These are phyloP conservation scores for Mycena sp. DNA, from an alignment of 1,284 basidiomycete species.

Conservation along the genomic window DNA sequence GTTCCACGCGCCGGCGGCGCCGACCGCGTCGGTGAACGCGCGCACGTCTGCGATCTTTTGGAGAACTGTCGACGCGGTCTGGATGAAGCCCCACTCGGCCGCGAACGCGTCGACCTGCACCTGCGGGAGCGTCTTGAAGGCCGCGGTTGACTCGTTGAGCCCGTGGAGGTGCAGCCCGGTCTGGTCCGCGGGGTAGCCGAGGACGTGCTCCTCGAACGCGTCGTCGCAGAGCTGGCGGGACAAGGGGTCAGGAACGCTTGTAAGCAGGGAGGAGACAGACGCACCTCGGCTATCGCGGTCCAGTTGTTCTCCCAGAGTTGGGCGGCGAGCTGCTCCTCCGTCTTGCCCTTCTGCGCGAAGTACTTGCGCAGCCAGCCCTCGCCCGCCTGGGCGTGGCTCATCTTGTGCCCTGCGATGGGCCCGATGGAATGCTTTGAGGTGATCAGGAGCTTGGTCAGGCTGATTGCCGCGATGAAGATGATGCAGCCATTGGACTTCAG, in stretches of 20 bases:
- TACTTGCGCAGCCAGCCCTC: conserved; percentile 87
- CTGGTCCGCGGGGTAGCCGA: conserved; percentile 82
- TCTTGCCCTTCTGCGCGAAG: conserved; percentile 70
- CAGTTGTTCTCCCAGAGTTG: conserved; percentile 85
- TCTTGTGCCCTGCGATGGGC: conserved; percentile 27
- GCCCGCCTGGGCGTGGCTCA: conserved; percentile 68
- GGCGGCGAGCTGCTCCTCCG: conserved; percentile 78
- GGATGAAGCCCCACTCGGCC: conserved; percentile 91
- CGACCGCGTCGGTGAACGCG: conserved; percentile 76
- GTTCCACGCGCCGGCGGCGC: conserved; percentile 79
- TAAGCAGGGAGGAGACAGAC: conserved; percentile 29
- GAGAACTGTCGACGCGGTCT: conserved; percentile 72
- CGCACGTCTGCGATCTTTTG: conserved; percentile 76
- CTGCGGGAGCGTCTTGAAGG: conserved; percentile 83
- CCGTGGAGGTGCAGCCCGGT: conserved; percentile 97
- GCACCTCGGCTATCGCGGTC: conserved; percentile 92
- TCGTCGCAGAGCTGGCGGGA: conserved; percentile 95
- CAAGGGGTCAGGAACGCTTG: neutral
- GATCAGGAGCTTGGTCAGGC: conserved; percentile 79
- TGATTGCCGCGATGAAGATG: conserved; percentile 93
- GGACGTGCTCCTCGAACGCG: conserved; percentile 96
- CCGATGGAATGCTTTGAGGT: conserved; percentile 96
- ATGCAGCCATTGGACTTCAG: conserved; percentile 99
- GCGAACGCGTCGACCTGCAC: conserved; percentile 84
- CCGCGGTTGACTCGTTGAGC: conserved; percentile 79